These are phyloP conservation scores for Lathyrus oleraceus DNA, from an alignment of 306 rosid species.

Conservation along the genomic window DNA sequence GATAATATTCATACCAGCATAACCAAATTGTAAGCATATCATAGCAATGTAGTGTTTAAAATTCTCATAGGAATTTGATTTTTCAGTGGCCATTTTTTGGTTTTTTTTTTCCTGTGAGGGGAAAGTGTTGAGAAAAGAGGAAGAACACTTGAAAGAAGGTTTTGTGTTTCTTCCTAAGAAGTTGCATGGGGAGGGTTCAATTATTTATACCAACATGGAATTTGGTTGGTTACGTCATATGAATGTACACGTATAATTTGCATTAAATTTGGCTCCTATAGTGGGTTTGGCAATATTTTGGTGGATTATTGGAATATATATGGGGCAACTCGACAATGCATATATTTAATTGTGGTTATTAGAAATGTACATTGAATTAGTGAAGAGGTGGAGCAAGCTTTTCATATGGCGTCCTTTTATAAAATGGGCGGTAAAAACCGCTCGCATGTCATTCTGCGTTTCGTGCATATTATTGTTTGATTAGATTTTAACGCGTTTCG, in stretches of 20 bases:
- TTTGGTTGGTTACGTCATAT: slow-evolving; percentile 37
- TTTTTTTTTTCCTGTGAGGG: background rate
- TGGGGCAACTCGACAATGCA: slow-evolving; percentile 36
- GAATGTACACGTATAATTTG: slow-evolving; percentile 22
- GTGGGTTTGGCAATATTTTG: slow-evolving; percentile 24
- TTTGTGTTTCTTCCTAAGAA: slow-evolving; percentile 53
- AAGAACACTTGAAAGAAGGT: slow-evolving; percentile 42
- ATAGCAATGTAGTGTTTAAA: slow-evolving; percentile 86
- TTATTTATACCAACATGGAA: slow-evolving; percentile 50
- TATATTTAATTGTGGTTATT: background rate
- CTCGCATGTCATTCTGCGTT: no score
- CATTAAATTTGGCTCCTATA: background rate
- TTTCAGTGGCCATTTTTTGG: slow-evolving; percentile 39
- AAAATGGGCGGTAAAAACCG: no score
- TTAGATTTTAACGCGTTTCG: no score
- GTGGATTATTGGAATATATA: slow-evolving; percentile 2
- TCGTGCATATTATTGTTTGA: no score
- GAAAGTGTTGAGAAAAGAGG: slow-evolving; percentile 18
- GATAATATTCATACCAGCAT: slow-evolving; percentile 91
- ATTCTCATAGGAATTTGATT: slow-evolving; percentile 48
- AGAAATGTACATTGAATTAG: no score
- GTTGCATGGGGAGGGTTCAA: background rate
- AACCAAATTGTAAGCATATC: slow-evolving; percentile 85
- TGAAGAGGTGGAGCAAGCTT: no score
- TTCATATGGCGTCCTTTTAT: no score